Base-by-base conservation (phyloP, 352 stramenopile genomes). In the Thraustochytrium aureum region DNA sequence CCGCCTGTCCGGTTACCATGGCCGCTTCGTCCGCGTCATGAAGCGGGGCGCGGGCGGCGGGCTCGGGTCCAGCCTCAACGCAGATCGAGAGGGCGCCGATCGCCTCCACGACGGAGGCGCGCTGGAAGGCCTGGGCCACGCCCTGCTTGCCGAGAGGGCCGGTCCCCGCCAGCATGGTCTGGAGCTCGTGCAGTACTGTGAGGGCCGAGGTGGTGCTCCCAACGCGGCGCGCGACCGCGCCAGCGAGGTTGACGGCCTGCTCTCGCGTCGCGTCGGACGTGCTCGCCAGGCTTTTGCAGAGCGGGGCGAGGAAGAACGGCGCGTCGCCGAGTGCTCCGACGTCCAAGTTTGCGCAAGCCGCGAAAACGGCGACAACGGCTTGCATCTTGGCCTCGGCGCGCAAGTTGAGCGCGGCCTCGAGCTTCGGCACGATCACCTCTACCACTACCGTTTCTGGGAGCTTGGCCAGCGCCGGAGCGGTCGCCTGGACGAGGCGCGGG, bases 71-170 rank as follows among this genome's bases (percentile, higher is more conserved):
- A 12, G 10, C 59, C 10, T 60, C 69, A 3, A 35, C 20, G 41
- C 35, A 17, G 35, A 17, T 26, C 5, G 50, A 45, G 41, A 73
- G 26, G 14, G 37, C 41, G 38, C 72, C 69, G 32, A 81, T 43
- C 17, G 69, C 50, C 7, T 17, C 14, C 14, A 73, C 4, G 20
- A 73, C 38, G 38, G 69, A 22, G 33, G n/a, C 59, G 37, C 69
- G 66, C 47, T 75, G 66, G 37, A 75, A 75, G 17, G 43, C 22
- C 52, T 75, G 66, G 7, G 66, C 66, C 14, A 75, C 66, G 7
- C 42, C 66, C 1, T 41, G 22, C 54, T 75, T 75, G 66, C 66
- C 66, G 17, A 62, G 47, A 26, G 45, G 14, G 0, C 66, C 66
- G 7, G 66, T 43, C 14, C 66, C 66, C 33, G 62, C 37, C 14